Evolutionary conservation across 495 filamentous ascomycete genomes (phyloP).

Genomic region (Bathelium albidoporum): DNA sequence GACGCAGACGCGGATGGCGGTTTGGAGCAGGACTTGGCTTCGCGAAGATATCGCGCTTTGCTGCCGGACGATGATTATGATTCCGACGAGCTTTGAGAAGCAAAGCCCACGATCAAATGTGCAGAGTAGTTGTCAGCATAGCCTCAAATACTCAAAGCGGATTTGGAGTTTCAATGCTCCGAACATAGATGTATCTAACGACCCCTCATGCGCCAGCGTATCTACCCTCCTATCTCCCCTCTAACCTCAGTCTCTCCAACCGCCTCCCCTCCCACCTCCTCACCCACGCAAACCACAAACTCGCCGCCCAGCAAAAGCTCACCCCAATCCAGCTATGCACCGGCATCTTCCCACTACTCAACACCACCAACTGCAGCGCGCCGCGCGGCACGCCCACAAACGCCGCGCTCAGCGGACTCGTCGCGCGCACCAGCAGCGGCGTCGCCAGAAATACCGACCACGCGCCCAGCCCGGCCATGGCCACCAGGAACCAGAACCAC

Average conservation of each 20-base stretch:
- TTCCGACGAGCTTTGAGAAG: constrained; percentile 23
- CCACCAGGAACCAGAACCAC: constrained; percentile 38
- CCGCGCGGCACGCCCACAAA: constrained; percentile 32
- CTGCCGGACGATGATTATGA: constrained; percentile 36
- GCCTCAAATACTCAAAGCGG: too few species aligned
- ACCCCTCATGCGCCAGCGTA: not conserved
- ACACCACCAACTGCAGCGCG: constrained; percentile 32
- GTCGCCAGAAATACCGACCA: constrained; percentile 34
- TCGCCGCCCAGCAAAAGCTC: constrained; percentile 37
- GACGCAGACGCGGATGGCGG: constrained; percentile 77
- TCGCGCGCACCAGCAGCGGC: constrained; percentile 32
- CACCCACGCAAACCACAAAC: constrained; percentile 38
- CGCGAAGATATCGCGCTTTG: constrained; percentile 32
- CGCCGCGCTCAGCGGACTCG: constrained; percentile 33
- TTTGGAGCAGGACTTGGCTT: constrained; percentile 67
- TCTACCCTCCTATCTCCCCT: constrained; percentile 15
- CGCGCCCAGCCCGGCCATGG: constrained; percentile 29
- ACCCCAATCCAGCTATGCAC: constrained; percentile 36
- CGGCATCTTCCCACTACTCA: constrained; percentile 30
- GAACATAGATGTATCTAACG: not conserved
- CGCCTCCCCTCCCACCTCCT: constrained; percentile 35
- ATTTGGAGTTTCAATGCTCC: too few species aligned
- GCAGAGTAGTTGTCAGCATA: too few species aligned
- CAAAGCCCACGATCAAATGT: too few species aligned
- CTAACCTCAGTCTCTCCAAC: constrained; percentile 20